Evolutionary conservation across 345 rosid genomes (phyloP).

Genomic region (Punica granatum): DNA sequence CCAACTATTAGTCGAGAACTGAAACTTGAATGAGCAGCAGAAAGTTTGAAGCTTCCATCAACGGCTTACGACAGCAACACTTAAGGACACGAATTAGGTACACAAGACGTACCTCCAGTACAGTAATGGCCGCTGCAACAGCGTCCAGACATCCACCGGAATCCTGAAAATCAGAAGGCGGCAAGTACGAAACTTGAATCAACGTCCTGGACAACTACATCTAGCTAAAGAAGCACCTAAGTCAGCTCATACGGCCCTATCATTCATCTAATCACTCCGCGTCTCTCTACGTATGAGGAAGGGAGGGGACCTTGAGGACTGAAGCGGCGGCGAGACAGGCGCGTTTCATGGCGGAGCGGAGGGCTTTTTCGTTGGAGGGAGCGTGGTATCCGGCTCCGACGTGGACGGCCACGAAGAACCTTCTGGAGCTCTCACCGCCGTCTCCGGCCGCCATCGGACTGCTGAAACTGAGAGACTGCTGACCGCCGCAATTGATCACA

Average conservation of each 20-base stretch:
- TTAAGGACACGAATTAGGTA: background rate
- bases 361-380: conserved; percentile 59
- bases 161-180: conserved; percentile 30
- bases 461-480: background rate
- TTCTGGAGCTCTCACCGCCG: conserved; percentile 29
- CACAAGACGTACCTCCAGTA: conserved; percentile 57
- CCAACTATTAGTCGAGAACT: background rate
- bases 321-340: conserved; percentile 83
- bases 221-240: background rate
- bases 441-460: conserved; percentile 27
- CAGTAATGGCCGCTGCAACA: conserved; percentile 77
- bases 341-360: conserved; percentile 80
- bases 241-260: background rate
- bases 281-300: background rate
- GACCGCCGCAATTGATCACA: background rate
- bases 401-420: conserved; percentile 89
- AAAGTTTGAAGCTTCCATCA: background rate
- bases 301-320: conserved; percentile 47
- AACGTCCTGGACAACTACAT: background rate
- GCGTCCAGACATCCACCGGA: conserved; percentile 68
- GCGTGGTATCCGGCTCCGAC: conserved; percentile 94
- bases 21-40: background rate
- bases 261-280: background rate
- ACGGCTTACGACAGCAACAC: background rate
- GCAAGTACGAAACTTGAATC: background rate